These are phyloP conservation scores for Penicillium paradoxum DNA, from an alignment of 495 filamentous ascomycete species.

Conservation along the genomic window DNA sequence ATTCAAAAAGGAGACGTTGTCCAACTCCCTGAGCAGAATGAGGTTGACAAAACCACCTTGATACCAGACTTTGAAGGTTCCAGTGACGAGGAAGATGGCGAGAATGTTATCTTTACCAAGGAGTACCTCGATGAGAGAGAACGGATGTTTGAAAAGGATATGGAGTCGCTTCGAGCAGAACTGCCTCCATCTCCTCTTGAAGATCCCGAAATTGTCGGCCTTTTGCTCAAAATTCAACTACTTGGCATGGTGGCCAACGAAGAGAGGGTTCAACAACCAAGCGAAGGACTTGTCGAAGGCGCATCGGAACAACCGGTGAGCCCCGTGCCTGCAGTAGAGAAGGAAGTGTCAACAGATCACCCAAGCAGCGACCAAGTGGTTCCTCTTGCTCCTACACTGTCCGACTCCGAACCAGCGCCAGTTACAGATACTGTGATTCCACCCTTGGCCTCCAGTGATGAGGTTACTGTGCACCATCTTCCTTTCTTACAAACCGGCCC, in stretches of 20 bases:
- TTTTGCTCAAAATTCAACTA: conserved; percentile 43
- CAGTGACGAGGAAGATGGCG: conserved; percentile 45
- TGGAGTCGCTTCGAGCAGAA: conserved; percentile 40
- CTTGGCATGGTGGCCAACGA: conserved; percentile 39
- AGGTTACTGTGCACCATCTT: conserved; percentile 35
- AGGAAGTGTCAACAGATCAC: not conserved
- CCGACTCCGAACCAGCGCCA: conserved; percentile 6
- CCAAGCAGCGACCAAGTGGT: conserved; percentile 11
- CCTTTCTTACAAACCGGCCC: conserved; percentile 47
- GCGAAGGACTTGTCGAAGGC: not conserved
- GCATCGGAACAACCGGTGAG: not conserved
- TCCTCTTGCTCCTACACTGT: conserved; percentile 7
- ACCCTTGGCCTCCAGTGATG: conserved; percentile 5
- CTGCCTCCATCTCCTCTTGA: conserved; percentile 41
- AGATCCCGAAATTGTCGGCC: conserved; percentile 41
- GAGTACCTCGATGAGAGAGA: conserved; percentile 49
- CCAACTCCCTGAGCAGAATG: conserved; percentile 6
- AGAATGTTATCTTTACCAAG: conserved; percentile 43
- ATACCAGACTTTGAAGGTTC: conserved; percentile 33
- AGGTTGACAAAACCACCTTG: conserved; percentile 5
- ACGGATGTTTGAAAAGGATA: conserved; percentile 43
- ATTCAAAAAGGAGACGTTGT: conserved; percentile 8
- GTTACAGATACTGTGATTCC: conserved; percentile 9
- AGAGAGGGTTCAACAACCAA: not conserved
- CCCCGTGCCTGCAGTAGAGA: conserved; percentile 13